A percentile compares a stretch with the other conserved stretches of the same genome.
Evolutionary conservation across 2,329 filamentous ascomycete species (phyloP).

Genomic region (Pleochaeta shiraiana): DNA sequence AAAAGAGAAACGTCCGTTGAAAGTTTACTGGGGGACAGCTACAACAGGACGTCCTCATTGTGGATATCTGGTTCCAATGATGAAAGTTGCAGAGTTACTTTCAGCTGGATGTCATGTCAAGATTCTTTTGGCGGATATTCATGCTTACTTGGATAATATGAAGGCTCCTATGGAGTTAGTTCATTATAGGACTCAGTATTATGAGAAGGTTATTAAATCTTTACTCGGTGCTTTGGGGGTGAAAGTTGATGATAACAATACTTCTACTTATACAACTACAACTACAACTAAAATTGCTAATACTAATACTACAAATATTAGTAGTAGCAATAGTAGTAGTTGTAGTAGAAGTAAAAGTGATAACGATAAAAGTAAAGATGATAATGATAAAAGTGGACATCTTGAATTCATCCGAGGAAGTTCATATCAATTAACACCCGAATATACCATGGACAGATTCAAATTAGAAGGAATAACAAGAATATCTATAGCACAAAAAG

Average conservation of each 20-base stretch:
- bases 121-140: constrained; percentile 53
- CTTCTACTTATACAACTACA: too few species aligned
- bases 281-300: too few species aligned
- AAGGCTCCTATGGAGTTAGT: constrained; percentile 83
- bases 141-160: constrained; percentile 60
- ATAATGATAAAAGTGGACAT: too few species aligned
- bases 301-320: too few species aligned
- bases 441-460: constrained; percentile 81
- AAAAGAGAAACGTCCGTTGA: constrained; percentile 46
- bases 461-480: constrained; percentile 29
- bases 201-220: constrained; percentile 57
- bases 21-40: constrained; percentile 67
- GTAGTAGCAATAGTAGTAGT: too few species aligned
- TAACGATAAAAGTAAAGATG: too few species aligned
- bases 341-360: too few species aligned
- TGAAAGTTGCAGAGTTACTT: constrained; percentile 80
- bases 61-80: constrained; percentile 60
- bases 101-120: constrained; percentile 65
- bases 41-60: constrained; percentile 53
- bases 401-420: constrained; percentile 71
- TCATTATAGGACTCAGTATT: constrained; percentile 63
- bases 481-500: constrained; percentile 44
- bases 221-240: constrained; percentile 48
- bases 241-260: constrained; percentile 39
- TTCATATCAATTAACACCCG: constrained; percentile 49